Evolutionary conservation across 1,284 basidiomycete species (phyloP).

Genomic region (Exobasidium cylindrosporum): DNA sequence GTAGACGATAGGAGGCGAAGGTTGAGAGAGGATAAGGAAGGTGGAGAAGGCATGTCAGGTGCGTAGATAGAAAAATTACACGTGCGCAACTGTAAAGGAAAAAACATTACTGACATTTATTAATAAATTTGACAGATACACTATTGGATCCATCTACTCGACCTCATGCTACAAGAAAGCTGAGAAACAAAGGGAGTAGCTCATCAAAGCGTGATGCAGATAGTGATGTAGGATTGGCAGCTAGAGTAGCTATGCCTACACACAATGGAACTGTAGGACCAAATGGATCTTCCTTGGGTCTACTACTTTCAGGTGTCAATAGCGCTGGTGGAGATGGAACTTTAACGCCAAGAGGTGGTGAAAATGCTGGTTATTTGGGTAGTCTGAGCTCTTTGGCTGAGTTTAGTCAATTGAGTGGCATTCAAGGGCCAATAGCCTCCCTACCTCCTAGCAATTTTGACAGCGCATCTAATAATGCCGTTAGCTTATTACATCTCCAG

Average conservation of each 20-base stretch:
- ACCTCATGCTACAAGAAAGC: slow-evolving; percentile 52
- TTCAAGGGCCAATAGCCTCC: slow-evolving; percentile 1
- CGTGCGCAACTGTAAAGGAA: neutral
- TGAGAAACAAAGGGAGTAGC: slow-evolving; percentile 44
- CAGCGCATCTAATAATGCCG: neutral
- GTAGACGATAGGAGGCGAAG: slow-evolving; percentile 49
- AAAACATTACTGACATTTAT: slow-evolving; percentile 1
- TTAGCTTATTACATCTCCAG: slow-evolving; percentile 14
- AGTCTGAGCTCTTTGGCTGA: slow-evolving; percentile 6
- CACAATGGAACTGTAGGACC: neutral
- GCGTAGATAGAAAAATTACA: slow-evolving; percentile 8
- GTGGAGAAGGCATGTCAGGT: slow-evolving; percentile 46
- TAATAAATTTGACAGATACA: slow-evolving; percentile 20
- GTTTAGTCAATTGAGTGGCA: neutral
- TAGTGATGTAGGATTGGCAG: slow-evolving; percentile 7
- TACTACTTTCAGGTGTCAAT: neutral
- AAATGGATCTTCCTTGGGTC: neutral
- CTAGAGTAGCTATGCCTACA: neutral
- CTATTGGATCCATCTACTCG: slow-evolving; percentile 44
- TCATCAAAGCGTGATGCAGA: slow-evolving; percentile 10
- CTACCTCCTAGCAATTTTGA: slow-evolving; percentile 11
- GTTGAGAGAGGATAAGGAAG: slow-evolving; percentile 49
- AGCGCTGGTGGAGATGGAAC: slow-evolving; percentile 9
- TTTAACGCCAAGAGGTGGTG: slow-evolving; percentile 3
- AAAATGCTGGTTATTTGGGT: neutral